Conservation (phyloP, 768 basidiomycete genomes). For the Trametopsis cervina region DNA sequence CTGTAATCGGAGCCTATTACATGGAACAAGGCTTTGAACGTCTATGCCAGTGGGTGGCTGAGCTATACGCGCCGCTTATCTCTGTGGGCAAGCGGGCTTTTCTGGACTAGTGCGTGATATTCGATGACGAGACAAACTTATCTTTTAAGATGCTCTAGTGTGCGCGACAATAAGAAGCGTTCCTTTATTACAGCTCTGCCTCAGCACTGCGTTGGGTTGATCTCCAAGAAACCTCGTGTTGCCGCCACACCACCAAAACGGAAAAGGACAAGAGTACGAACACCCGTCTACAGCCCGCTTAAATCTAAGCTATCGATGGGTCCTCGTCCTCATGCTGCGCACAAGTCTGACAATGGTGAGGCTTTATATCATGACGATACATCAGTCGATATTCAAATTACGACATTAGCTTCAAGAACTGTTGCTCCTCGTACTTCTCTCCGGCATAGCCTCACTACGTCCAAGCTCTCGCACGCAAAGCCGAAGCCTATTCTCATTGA, state of each 20-base stretch:
- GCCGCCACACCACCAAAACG: neutral
- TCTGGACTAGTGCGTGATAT: constrained; percentile 19
- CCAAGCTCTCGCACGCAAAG: constrained; percentile 10
- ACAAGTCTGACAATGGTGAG: neutral
- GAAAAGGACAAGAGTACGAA: too few species aligned
- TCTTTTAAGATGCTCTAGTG: too few species aligned
- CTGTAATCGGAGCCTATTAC: constrained; percentile 38
- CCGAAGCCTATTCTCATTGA: constrained; percentile 3
- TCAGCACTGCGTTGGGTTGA: neutral
- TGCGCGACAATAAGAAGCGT: too few species aligned
- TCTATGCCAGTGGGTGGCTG: constrained; percentile 32
- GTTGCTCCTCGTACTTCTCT: neutral
- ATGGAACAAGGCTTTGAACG: constrained; percentile 31
- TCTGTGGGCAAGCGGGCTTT: constrained; percentile 24
- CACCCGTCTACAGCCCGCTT: neutral
- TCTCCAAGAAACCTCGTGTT: neutral
- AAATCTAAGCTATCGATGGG: neutral
- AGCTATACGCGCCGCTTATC: constrained; percentile 33
- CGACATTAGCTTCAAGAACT: neutral
- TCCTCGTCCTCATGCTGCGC: neutral
- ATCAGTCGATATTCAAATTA: too few species aligned
- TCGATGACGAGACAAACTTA: too few species aligned
- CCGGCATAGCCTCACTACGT: constrained; percentile 8
- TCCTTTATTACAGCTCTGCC: too few species aligned
- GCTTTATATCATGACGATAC: neutral